Evolutionary conservation across 1,284 basidiomycete genomes (phyloP), one percentile per base, ranked within the genome.

Genomic region (Volvariella volvacea): DNA sequence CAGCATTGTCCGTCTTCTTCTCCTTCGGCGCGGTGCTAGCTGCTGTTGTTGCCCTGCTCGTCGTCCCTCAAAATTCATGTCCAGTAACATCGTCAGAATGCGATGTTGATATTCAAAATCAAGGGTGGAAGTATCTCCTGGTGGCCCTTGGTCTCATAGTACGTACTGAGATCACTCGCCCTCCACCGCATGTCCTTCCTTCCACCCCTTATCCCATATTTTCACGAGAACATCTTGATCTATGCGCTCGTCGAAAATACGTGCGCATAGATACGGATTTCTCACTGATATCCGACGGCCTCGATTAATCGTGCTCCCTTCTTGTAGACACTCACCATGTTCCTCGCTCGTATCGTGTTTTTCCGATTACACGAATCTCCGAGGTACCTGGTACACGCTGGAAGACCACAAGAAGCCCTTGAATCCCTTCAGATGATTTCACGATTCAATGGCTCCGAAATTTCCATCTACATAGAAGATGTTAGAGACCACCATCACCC

Each of bases 1-100:
- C 94, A 0, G 89, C 88, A 0, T 76, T 98, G n/a, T 95, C 92
- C 3, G 80, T 96, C 16, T 99, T 98, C 71, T 96, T 96, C 70
- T 93, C 91, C 2, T 67, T 95, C 39, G 93, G 93, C 34, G 83
- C 92, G 0, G 90, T 96, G 20, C 61, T 95, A 4, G 74, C 90
- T 1, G 90, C 92, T 0, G 60, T 90, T 7, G 78, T 92, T 30
- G 89, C 80, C 22, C 74, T 92, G 22, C 47, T 85, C 22, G 73
- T 93, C 40, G 76, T 97, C 25, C 93, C 93, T 0, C 66, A 73
- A 14, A 71, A 81, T 51, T 90, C 88, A 1, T 97, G 93, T 59
- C 64, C 71, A 1, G 63, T 66, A 20, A 49, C 64, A 1, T 55
- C 66, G 12, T 57, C 59, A 15, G 58, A 67, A 1, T 92, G 89